Evolutionary conservation across 2,329 filamentous ascomycete genomes (phyloP), one percentile per base, ranked within the genome.

Genomic region (Alternaria burnsii): DNA sequence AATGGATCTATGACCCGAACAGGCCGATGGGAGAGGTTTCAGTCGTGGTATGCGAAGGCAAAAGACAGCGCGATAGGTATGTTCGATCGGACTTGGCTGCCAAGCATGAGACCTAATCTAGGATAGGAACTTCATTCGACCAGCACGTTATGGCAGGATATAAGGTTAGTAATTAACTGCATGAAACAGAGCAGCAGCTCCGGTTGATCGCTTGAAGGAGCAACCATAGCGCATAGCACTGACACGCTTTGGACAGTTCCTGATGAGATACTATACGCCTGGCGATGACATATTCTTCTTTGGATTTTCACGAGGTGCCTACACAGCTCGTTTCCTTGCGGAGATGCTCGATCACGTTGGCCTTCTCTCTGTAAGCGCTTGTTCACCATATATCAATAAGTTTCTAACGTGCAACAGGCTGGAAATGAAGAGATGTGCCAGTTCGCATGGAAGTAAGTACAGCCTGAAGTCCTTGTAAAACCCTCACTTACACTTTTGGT

Each of bases 281-380:
- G 81, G 80, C 20, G 82, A 84, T 59, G 80, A 80, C 44, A 83
- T 84, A 24, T 84, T 79, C 64, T 76, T 84, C 18, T 80, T 84
- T 24, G 82, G 82, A 4, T 84, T 84, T 70, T 83, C 81, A 0
- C 72, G 82, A 58, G 83, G 82, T 14, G 80, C 82, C 5, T 85
- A 85, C 53, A 85, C 83, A 1, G 83, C 83, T 16, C 78, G 83
- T 4, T 85, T 84, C 55, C 72, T 85, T 4, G 91, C 92, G 0
- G 91, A 95, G 72, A 94, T 94, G 92, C 84, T 95, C 7, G 91
- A 95, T 71, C 89, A 91, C 67, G 88, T 95, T 55, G 92, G 93
- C 1, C 82, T 96, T 0, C 82, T 96, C 14, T 90, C 89, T 12
- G 73, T 75, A 62, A 68, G 70, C 58, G 34, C 10, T 14, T 9